These are phyloP conservation scores for Penicillium soppii DNA, from an alignment of 495 filamentous ascomycete species.

Conservation along the genomic window DNA sequence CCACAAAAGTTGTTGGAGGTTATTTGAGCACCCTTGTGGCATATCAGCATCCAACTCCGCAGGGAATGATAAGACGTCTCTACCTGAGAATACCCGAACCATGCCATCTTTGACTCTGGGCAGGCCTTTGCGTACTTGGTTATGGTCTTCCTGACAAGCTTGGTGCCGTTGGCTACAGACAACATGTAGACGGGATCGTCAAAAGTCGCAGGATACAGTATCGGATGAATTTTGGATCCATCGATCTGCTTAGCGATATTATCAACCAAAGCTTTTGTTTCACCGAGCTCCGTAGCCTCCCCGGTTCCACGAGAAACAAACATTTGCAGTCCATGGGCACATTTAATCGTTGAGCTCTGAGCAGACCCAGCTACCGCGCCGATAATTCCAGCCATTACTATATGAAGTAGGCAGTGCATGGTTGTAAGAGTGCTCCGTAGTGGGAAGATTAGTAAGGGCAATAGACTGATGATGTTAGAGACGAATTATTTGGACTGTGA, in stretches of 20 bases:
- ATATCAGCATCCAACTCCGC: not conserved
- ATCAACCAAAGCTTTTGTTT: not conserved
- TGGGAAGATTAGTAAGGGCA: no score
- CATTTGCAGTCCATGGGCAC: slow-evolving; percentile 3
- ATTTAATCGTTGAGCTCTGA: not conserved
- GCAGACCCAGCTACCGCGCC: not conserved
- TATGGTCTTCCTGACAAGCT: not conserved
- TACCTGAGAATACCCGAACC: slow-evolving; percentile 3
- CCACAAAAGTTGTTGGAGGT: slow-evolving; percentile 2
- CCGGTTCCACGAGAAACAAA: slow-evolving; percentile 2
- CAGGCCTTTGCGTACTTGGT: not conserved
- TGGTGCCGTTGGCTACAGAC: not conserved
- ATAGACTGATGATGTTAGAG: not conserved
- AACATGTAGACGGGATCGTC: not conserved
- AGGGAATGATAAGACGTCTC: not conserved
- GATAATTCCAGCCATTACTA: not conserved
- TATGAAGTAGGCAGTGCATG: not conserved
- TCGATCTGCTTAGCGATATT: not conserved
- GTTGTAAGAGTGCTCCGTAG: not conserved
- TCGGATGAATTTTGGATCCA: not conserved
- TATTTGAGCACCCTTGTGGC: slow-evolving; percentile 2
- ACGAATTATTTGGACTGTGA: no score
- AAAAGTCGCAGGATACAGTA: not conserved
- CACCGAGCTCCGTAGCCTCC: not conserved
- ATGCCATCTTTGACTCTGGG: slow-evolving; percentile 3